Evolutionary conservation across 805 yeast species (phyloP), one percentile per base, ranked within the genome.

Genomic region (Metschnikowia borealis): DNA sequence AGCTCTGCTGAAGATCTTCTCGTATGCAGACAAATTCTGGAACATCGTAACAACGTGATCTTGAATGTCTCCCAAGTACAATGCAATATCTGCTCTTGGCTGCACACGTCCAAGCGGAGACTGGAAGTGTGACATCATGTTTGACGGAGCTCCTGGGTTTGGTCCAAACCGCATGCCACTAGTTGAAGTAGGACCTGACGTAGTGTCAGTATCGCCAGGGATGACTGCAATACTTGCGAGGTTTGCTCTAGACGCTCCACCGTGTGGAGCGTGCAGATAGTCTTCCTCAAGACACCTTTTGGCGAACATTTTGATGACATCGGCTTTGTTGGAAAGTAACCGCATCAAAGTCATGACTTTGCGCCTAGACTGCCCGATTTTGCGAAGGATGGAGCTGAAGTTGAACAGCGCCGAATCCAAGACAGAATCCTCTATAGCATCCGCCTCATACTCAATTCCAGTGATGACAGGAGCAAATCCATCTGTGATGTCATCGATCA

Each of bases 41-140:
- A 83, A 87, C 97, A 92, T 92, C 15, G 98, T 92, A 51, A 91
- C 84, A 62, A 92, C 87, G 79, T 91, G 98, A 77, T 91, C 97
- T 70, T 90, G 97, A 64, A 91, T 91, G 81, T 91, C 98, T 50
- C 97, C 97, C 54, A 91, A 70, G 67, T 89, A 92, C 55, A 91
- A 75, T 0, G 96, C 96, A 69, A 91, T 91, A 61, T 92, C 97
- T 26, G 87, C 92, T 61, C 95, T 79, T 46, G 97, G 96, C 59
- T 83, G 74, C 1, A 71, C 68, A 11, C 63, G 63, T 35, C 59
- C 60, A 10, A 48, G 58, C 23, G 56, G 54, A 36, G 57, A 57
- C 40, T 58, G 68, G 49, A 53, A 52, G 21, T 56, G 62, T 15
- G 54, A 50, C 49, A 44, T 56, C 62, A 48, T 56, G 52, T 21